Conservation (phyloP, 441 rosid genomes). For the Populus hybrid region DNA sequence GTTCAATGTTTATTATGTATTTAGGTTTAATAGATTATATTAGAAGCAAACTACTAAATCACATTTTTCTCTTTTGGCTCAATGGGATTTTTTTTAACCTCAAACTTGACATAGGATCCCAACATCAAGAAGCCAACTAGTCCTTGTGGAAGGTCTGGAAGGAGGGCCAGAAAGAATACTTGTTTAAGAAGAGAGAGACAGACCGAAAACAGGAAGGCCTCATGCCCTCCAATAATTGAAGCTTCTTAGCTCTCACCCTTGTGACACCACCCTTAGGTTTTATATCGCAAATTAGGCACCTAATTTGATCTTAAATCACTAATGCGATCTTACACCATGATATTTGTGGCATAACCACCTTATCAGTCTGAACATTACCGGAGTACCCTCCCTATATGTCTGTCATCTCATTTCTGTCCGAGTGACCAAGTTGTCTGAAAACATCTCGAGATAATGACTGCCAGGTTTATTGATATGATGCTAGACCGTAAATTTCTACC, state of each 20-base stretch:
- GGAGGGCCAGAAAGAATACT: conserved; percentile 17
- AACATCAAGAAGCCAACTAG: conserved; percentile 18
- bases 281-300: conserved; percentile 25
- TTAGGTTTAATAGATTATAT: background rate
- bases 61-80: background rate
- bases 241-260: background rate
- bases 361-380: conserved; percentile 5
- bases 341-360: conserved; percentile 23
- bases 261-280: conserved; percentile 1
- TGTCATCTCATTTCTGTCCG: background rate
- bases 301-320: conserved; percentile 21
- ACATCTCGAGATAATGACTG: background rate
- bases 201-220: conserved; percentile 12
- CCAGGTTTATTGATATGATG: no score
- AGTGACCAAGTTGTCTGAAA: background rate
- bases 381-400: background rate
- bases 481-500: no score
- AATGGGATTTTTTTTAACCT: background rate
- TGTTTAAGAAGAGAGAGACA: conserved; percentile 17
- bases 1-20: no score
- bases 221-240: conserved; percentile 33
- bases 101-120: conserved; percentile 25
- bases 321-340: conserved; percentile 2
- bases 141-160: conserved; percentile 12
- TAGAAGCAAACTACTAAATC: background rate